These are phyloP conservation scores for Rhizopogon salebrosus DNA, from an alignment of 768 basidiomycete genomes.

Conservation along the genomic window DNA sequence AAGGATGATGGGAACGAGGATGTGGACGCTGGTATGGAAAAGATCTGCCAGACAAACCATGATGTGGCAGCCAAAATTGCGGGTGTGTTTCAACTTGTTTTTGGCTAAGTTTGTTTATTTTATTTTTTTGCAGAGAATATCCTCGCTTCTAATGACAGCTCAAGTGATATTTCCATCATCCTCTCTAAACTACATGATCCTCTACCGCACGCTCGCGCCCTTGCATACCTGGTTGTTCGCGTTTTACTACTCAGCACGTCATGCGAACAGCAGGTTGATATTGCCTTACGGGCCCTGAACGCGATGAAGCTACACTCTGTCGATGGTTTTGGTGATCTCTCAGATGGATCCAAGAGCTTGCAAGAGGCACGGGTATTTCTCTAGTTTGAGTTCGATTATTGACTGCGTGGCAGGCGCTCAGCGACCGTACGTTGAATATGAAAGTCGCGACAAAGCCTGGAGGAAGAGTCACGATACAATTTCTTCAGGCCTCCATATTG, in stretches of 20 bases:
- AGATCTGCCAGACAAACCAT: conserved; percentile 49
- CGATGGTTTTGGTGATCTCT: conserved; percentile 34
- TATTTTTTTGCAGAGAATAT: conserved; percentile 52
- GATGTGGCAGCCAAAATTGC: conserved; percentile 58
- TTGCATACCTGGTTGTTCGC: conserved; percentile 62
- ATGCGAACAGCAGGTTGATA: conserved; percentile 53
- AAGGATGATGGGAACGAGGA: conserved; percentile 27
- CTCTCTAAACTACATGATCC: conserved; percentile 45
- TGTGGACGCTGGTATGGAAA: conserved; percentile 30
- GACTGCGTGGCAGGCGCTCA: conserved; percentile 34
- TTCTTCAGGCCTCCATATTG: conserved; percentile 56
- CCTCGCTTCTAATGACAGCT: conserved; percentile 41
- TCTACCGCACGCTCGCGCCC: conserved; percentile 46
- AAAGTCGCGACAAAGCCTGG: conserved; percentile 55
- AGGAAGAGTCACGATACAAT: conserved; percentile 47
- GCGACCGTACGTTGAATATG: conserved; percentile 40
- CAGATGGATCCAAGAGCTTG: conserved; percentile 3
- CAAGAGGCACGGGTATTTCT: conserved; percentile 23
- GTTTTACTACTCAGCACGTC: conserved; percentile 51
- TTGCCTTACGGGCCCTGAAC: conserved; percentile 44
- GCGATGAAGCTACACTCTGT: conserved; percentile 42
- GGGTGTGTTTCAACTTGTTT: conserved; percentile 34
- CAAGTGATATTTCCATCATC: conserved; percentile 42
- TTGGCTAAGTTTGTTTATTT: not conserved
- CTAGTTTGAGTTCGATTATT: not conserved